A percentile compares a stretch with the other conserved stretches of the same genome.
Conservation (phyloP, 2,329 filamentous ascomycete species). For the Pseudogymnoascus sp. region DNA sequence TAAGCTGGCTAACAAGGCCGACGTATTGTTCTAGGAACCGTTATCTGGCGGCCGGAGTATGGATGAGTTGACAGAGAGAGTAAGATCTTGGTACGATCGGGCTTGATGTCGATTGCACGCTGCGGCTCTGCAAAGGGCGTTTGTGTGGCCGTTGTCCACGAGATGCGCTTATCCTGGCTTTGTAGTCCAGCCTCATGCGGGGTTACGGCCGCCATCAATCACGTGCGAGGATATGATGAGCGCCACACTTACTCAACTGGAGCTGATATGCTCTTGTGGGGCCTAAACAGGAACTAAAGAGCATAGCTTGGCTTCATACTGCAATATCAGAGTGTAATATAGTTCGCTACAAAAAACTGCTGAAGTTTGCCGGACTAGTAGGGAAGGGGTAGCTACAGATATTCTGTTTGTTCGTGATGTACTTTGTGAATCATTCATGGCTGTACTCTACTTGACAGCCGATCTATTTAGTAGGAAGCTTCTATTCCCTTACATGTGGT, state of each 20-base stretch:
- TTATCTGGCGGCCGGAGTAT: not conserved
- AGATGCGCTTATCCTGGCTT: not conserved
- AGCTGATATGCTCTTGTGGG: not conserved
- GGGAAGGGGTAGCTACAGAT: not conserved
- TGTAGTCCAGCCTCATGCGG: slow-evolving; percentile 1
- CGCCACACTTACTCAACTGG: not conserved
- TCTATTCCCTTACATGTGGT: not conserved
- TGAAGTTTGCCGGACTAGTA: not conserved
- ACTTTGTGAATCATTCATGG: not conserved
- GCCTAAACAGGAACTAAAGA: not conserved
- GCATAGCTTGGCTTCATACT: not conserved
- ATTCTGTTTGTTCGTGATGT: not conserved
- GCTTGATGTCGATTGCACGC: not conserved
- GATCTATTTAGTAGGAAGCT: not conserved
- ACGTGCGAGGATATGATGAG: not conserved
- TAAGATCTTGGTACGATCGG: not conserved
- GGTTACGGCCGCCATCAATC: not conserved
- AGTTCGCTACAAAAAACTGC: not conserved
- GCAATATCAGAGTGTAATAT: not conserved
- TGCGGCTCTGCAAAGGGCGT: not conserved
- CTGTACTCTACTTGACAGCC: not conserved
- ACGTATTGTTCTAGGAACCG: not conserved
- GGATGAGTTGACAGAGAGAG: too few species aligned
- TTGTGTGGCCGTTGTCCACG: not conserved
- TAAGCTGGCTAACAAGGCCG: not conserved